phyloP scores from a whole-genome alignment of 2,329 filamentous ascomycete species.

The Blumeria hordei region DNA sequence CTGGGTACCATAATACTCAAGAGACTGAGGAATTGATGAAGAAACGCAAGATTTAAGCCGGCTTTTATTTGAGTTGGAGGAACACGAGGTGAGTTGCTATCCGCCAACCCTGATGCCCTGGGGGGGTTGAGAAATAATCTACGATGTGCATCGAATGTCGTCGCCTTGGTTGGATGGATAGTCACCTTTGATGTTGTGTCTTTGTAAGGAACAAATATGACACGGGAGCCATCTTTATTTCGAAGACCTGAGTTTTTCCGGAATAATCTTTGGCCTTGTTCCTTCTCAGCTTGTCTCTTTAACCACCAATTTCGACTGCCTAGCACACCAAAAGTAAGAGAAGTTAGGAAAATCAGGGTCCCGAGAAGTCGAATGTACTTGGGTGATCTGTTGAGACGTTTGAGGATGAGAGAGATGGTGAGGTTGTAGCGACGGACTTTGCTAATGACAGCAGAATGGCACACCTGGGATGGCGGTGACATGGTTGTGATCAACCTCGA shows the following conservation, averaged over 20 bases:
- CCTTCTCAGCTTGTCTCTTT: slow-evolving; percentile 48
- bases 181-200: slow-evolving; percentile 72
- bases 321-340: slow-evolving; percentile 58
- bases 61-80: slow-evolving; percentile 82
- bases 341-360: slow-evolving; percentile 48
- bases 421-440: too few relatives aligned
- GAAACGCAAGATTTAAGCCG: slow-evolving; percentile 78
- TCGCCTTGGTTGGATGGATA: slow-evolving; percentile 70
- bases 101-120: slow-evolving; percentile 50
- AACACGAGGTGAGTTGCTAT: slow-evolving; percentile 39
- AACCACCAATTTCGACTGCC: slow-evolving; percentile 60
- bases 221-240: slow-evolving; percentile 84
- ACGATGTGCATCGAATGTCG: slow-evolving; percentile 90
- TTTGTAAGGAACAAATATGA: slow-evolving; percentile 86
- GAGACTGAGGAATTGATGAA: slow-evolving; percentile 88
- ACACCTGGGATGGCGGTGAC: too few relatives aligned
- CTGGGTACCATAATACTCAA: slow-evolving; percentile 95
- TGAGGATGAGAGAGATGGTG: slow-evolving; percentile 17
- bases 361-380: slow-evolving; percentile 49
- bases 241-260: slow-evolving; percentile 79
- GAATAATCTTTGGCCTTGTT: slow-evolving; percentile 59
- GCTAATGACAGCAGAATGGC: too few relatives aligned
- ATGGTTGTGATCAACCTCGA: too few relatives aligned
- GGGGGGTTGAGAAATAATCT: slow-evolving; percentile 82
- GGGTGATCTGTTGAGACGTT: slow-evolving; percentile 37